phyloP scores from a whole-genome alignment of 2,329 filamentous ascomycete species.

The Fusarium buxicola region DNA sequence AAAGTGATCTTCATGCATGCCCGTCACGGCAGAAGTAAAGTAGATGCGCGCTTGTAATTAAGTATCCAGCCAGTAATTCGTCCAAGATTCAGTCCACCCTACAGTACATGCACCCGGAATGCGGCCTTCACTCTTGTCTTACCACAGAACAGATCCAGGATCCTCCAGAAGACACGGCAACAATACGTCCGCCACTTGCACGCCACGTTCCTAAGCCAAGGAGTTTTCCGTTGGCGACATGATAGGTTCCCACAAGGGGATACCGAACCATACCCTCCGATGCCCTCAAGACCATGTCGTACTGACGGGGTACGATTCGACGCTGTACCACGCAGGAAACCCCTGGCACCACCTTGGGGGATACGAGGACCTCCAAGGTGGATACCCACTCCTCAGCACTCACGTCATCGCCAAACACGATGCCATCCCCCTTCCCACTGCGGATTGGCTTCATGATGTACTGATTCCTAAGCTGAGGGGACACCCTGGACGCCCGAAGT shows the following conservation, averaged over 20 bases:
- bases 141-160: conserved; percentile 51
- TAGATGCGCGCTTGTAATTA: no score
- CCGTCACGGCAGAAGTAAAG: no score
- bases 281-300: conserved; percentile 48
- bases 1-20: no score
- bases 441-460: conserved; percentile 55
- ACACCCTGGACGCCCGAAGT: conserved; percentile 14
- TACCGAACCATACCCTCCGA: conserved; percentile 42
- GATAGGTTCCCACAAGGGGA: conserved; percentile 52
- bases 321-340: conserved; percentile 47
- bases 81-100: neutral
- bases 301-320: conserved; percentile 46
- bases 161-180: conserved; percentile 49
- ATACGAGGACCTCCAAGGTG: conserved; percentile 34
- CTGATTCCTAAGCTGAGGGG: conserved; percentile 34
- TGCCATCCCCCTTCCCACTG: conserved; percentile 54
- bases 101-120: neutral
- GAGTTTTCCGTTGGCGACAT: conserved; percentile 44
- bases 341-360: conserved; percentile 9
- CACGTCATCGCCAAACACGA: conserved; percentile 54
- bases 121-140: conserved; percentile 7
- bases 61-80: neutral
- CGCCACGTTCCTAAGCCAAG: conserved; percentile 51
- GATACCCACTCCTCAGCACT: conserved; percentile 45
- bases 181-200: conserved; percentile 46